Conservation (phyloP, 202 grass and related monocot genomes). For the Panicum hallii region DNA sequence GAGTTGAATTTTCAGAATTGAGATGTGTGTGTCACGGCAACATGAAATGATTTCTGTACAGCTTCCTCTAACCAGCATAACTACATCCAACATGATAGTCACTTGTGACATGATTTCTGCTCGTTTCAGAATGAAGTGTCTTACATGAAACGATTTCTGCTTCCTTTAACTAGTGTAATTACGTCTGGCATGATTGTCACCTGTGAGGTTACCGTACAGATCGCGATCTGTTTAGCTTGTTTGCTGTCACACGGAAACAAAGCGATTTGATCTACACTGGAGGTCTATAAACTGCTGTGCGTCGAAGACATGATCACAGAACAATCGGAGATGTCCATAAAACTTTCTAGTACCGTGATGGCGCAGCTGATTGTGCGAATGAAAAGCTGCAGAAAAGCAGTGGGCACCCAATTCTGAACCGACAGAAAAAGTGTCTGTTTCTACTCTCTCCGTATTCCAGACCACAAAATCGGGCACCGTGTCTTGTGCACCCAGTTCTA, state of each 20-base stretch:
- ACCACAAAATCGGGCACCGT: background rate
- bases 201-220: too few species aligned
- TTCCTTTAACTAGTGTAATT: too few species aligned
- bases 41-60: slow-evolving; percentile 12
- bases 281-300: background rate
- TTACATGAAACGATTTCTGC: too few species aligned
- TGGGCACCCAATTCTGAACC: background rate
- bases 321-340: background rate
- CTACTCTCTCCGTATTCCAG: background rate
- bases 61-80: background rate
- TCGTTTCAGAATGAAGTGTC: too few species aligned
- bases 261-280: background rate
- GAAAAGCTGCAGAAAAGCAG: background rate
- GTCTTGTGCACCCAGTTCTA: background rate
- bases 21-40: background rate
- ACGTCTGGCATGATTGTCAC: too few species aligned
- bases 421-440: background rate
- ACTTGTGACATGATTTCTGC: background rate
- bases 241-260: background rate
- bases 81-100: background rate
- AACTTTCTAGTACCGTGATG: background rate
- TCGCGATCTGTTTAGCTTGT: too few species aligned
- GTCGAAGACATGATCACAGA: background rate
- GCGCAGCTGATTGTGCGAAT: background rate
- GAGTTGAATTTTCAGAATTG: slow-evolving; percentile 24